Evolutionary conservation across 2,329 filamentous ascomycete genomes (phyloP), one percentile per base, ranked within the genome.

Genomic region (Aspergillus fumigatus): DNA sequence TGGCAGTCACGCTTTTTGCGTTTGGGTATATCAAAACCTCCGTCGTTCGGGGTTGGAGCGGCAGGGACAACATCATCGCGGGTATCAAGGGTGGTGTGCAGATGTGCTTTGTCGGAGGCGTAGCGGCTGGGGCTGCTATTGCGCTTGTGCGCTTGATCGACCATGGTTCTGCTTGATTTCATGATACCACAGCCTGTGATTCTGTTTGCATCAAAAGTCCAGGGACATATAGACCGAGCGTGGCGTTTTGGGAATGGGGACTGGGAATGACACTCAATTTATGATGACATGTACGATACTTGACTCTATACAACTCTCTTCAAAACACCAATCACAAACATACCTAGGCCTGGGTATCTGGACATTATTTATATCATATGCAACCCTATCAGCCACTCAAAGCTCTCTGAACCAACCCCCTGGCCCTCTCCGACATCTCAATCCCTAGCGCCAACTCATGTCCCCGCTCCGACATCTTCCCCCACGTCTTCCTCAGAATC

Each of bases 401-500:
- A 17, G 88, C 88, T 73, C 82, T 88, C 52, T 75, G 78, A 58
- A 90, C 82, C 72, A 92, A 73, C 59, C 72, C 76, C 72, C 79
- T 82, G 53, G 83, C 85, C 61, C 83, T 76, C 21, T 86, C 85
- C 53, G 84, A 85, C 75, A 90, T 80, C 17, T 83, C 74, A 75
- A 91, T 85, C 60, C 76, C 73, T 63, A 90, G 68, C n/a, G 88
- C 89, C 71, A 90, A 71, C 63, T 82, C 79, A 60, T 81, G 78
- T 0, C 88, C 88, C 56, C 72, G 72, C 38, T 82, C 79, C 50
- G 83, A 84, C 88, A 90, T 91, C 79, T 91, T 91, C 50, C 67
- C 84, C 88, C 88, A 90, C 14, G 88, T 90, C 81, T 90, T 90
- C 64, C 77, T 77, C 70, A 91, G 69, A 62, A 91, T 90, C 19